A percentile compares a stretch with the other conserved stretches of the same genome.
These are phyloP conservation scores for Heteromeles arbutifolia DNA, from an alignment of 306 rosid species.

Conservation along the genomic window DNA sequence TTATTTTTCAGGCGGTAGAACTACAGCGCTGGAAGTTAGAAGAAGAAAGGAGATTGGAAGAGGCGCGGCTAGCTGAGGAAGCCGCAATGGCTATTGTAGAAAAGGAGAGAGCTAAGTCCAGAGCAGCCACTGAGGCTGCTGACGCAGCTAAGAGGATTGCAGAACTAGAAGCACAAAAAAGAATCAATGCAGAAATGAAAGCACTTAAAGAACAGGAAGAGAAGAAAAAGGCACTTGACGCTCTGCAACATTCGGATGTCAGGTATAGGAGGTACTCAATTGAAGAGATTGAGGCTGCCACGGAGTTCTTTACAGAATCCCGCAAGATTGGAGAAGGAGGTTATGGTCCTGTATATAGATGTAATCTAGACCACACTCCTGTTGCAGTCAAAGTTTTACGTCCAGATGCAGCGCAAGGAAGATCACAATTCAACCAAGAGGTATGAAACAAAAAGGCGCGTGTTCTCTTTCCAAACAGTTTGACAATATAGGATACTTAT, in stretches of 20 bases:
- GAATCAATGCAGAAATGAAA: constrained; percentile 72
- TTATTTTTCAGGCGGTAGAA: constrained; percentile 57
- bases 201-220: constrained; percentile 71
- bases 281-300: constrained; percentile 82
- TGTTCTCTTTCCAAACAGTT: neutral
- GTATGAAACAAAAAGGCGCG: constrained; percentile 23
- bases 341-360: constrained; percentile 82
- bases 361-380: constrained; percentile 70
- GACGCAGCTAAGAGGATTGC: constrained; percentile 82
- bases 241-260: constrained; percentile 39
- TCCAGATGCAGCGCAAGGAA: constrained; percentile 92
- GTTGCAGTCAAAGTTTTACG: constrained; percentile 92
- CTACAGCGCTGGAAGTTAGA: constrained; percentile 84
- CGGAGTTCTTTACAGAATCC: constrained; percentile 52
- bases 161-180: constrained; percentile 73
- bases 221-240: constrained; percentile 48
- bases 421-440: constrained; percentile 86
- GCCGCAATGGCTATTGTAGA: constrained; percentile 69
- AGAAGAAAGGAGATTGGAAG: constrained; percentile 71
- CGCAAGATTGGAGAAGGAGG: constrained; percentile 95
- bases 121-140: constrained; percentile 90
- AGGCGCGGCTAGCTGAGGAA: constrained; percentile 71
- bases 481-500: neutral
- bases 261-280: constrained; percentile 78
- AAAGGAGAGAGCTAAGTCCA: constrained; percentile 74